phyloP scores from a whole-genome alignment of 1,284 basidiomycete species.

The Lignosus rhinocerotis region DNA sequence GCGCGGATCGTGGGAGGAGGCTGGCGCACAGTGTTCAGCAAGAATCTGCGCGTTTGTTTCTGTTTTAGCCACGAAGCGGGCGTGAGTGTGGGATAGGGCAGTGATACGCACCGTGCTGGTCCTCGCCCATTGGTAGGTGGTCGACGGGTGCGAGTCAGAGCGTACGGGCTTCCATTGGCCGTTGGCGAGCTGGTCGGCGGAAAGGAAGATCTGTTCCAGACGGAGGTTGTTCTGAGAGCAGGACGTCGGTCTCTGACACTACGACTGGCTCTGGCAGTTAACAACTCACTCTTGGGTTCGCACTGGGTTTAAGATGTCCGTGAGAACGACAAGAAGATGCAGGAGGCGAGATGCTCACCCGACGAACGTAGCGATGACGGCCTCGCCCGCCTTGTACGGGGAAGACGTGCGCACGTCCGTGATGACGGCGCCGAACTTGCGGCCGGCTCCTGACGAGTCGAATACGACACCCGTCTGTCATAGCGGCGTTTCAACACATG shows the following conservation, averaged over 20 bases:
- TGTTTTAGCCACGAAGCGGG: background rate
- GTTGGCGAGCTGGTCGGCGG: conserved; percentile 55
- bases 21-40: conserved; percentile 50
- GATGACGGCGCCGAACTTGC: conserved; percentile 66
- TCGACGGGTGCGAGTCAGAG: conserved; percentile 82
- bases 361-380: conserved; percentile 65
- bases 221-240: conserved; percentile 71
- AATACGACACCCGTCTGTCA: conserved; percentile 60
- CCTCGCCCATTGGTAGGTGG: conserved; percentile 68
- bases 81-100: too few relatives aligned
- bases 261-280: background rate
- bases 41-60: conserved; percentile 40
- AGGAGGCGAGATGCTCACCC: conserved; percentile 37
- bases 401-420: conserved; percentile 54
- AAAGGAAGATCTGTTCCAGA: conserved; percentile 74
- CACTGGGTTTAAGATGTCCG: conserved; percentile 2
- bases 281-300: conserved; percentile 58
- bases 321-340: background rate
- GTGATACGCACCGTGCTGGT: conserved; percentile 50
- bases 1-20: background rate
- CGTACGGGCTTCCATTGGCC: conserved; percentile 60
- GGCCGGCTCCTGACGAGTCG: conserved; percentile 57
- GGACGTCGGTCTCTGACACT: background rate
- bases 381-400: conserved; percentile 57
- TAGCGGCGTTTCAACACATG: background rate